These are phyloP conservation scores for Lagenaria siceraria DNA, from an alignment of 306 rosid species.

Conservation along the genomic window DNA sequence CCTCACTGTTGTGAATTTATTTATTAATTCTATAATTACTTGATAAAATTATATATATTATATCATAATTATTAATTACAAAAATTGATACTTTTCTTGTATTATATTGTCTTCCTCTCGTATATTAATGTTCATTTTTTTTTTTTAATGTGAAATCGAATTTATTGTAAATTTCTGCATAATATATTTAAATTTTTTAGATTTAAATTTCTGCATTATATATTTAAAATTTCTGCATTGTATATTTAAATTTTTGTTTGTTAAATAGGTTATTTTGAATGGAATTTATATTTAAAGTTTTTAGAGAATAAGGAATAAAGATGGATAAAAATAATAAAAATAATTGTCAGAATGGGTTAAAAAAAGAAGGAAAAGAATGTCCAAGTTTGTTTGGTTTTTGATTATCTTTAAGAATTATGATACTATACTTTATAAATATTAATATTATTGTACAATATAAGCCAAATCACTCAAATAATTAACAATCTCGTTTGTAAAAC, in stretches of 20 bases:
- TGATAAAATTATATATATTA: not conserved
- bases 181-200: too few species aligned
- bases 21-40: not conserved
- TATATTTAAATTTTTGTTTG: too few species aligned
- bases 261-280: not conserved
- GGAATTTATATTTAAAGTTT: not conserved
- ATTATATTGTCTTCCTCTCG: too few species aligned
- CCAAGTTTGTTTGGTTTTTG: not conserved
- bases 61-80: not conserved
- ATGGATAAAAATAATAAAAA: not conserved
- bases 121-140: too few species aligned
- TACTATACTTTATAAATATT: not conserved
- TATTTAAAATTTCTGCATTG: too few species aligned
- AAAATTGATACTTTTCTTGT: not conserved
- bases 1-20: not conserved
- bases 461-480: not conserved
- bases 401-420: not conserved
- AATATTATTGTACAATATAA: too few species aligned
- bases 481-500: not conserved
- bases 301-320: not conserved
- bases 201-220: too few species aligned
- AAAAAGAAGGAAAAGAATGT: not conserved
- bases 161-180: too few species aligned
- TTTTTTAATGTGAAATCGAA: too few species aligned
- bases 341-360: not conserved